Conservation (phyloP, 176 grass and related monocot genomes). For the Luzula sylvatica region DNA sequence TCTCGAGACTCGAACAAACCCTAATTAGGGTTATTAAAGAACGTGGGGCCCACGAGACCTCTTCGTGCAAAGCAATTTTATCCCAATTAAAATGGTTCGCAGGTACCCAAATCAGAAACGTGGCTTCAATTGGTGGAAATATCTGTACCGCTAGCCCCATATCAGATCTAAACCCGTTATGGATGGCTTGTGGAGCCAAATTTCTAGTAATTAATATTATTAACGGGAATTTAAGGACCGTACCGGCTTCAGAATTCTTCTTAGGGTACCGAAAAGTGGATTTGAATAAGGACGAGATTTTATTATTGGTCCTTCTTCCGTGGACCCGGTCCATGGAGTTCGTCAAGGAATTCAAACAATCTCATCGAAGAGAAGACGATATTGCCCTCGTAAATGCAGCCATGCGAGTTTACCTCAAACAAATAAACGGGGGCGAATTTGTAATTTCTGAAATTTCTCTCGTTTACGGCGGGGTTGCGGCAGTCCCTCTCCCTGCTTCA, state of each 20-base stretch:
- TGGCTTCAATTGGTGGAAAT: constrained; percentile 94
- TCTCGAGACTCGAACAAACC: constrained; percentile 57
- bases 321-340: constrained; percentile 81
- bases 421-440: constrained; percentile 35
- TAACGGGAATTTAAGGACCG: constrained; percentile 50
- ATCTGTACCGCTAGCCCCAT: constrained; percentile 99
- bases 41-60: constrained; percentile 36
- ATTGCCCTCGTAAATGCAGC: constrained; percentile 97
- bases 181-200: constrained; percentile 70
- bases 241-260: constrained; percentile 69
- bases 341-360: constrained; percentile 96
- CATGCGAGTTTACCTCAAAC: constrained; percentile 55
- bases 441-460: constrained; percentile 61
- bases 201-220: constrained; percentile 62
- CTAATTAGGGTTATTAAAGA: constrained; percentile 52
- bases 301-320: constrained; percentile 68
- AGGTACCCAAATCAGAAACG: constrained; percentile 89
- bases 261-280: constrained; percentile 92
- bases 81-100: constrained; percentile 95
- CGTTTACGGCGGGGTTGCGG: constrained; percentile 78
- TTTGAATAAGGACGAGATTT: constrained; percentile 55
- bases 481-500: constrained; percentile 49
- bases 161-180: constrained; percentile 96
- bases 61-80: constrained; percentile 69
- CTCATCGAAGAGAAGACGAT: constrained; percentile 96